These are phyloP conservation scores for Candida sakaeoensis DNA, from an alignment of 805 yeast species.

Conservation along the genomic window DNA sequence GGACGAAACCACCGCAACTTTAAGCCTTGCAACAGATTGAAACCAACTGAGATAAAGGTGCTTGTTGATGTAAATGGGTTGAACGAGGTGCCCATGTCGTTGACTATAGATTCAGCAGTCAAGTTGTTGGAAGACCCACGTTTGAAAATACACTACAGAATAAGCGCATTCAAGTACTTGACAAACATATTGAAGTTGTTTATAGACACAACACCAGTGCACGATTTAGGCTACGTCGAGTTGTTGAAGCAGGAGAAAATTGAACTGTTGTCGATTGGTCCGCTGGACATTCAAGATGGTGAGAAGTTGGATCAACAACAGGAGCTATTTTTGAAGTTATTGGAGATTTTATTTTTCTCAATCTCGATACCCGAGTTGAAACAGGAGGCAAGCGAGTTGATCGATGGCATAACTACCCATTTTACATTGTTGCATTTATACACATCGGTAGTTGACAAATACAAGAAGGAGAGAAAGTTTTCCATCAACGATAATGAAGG, in stretches of 20 bases:
- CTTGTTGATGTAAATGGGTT: conserved; percentile 70
- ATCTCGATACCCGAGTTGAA: conserved; percentile 69
- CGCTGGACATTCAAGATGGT: conserved; percentile 44
- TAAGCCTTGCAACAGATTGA: conserved; percentile 67
- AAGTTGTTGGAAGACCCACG: conserved; percentile 67
- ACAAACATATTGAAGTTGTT: conserved; percentile 63
- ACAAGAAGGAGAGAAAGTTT: conserved; percentile 66
- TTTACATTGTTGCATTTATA: conserved; percentile 75
- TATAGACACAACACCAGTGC: conserved; percentile 52
- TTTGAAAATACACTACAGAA: conserved; percentile 61
- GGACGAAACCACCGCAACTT: conserved; percentile 90
- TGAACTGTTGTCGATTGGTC: conserved; percentile 29
- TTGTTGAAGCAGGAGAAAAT: conserved; percentile 39
- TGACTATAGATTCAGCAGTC: conserved; percentile 76
- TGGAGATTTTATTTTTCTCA: conserved; percentile 72
- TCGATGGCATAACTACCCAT: conserved; percentile 71
- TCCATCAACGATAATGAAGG: conserved; percentile 81
- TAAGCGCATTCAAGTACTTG: conserved; percentile 74
- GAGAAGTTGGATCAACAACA: conserved; percentile 57
- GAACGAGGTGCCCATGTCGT: conserved; percentile 59
- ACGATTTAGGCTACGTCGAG: conserved; percentile 48
- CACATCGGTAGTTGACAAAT: conserved; percentile 63
- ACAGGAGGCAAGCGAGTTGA: conserved; percentile 60
- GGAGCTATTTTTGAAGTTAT: conserved; percentile 55
- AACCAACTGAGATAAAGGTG: conserved; percentile 64